Evolutionary conservation across 208 protist species (phyloP).

Genomic region (Porcisia hertigi): DNA sequence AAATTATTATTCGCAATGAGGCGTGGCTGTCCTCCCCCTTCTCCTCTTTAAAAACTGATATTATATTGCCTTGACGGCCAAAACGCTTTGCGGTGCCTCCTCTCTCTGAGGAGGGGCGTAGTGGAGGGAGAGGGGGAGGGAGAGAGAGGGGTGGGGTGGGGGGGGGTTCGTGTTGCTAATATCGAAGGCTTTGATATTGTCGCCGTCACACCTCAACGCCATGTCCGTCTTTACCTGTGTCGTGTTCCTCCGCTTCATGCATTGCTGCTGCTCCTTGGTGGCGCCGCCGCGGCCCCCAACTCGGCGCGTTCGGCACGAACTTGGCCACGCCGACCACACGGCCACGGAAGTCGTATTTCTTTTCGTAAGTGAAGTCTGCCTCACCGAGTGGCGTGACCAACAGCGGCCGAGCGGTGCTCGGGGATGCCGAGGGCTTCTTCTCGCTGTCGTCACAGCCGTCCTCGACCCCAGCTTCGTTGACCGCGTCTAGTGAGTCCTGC

Average conservation of each 20-base stretch:
- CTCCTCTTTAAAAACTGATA: too few relatives aligned
- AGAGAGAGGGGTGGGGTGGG: background rate
- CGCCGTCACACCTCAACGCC: background rate
- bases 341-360: conserved; percentile 76
- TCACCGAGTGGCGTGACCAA: conserved; percentile 44
- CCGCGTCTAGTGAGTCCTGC: conserved; percentile 33
- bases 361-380: conserved; percentile 81
- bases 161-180: background rate
- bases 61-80: too few relatives aligned
- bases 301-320: conserved; percentile 89
- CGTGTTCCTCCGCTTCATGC: conserved; percentile 14
- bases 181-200: too few relatives aligned
- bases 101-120: too few relatives aligned
- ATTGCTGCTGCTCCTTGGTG: conserved; percentile 67
- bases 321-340: conserved; percentile 77
- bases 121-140: too few relatives aligned
- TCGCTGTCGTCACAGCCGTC: background rate
- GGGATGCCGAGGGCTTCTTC: conserved; percentile 2
- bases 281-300: conserved; percentile 85
- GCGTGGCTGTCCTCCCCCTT: too few relatives aligned
- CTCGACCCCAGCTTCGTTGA: background rate
- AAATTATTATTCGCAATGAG: too few relatives aligned
- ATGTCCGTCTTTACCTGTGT: background rate
- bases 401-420: conserved; percentile 14
- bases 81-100: too few relatives aligned